Conservation (phyloP, 208 protist genomes). For the Acanthamoeba divionensis region DNA sequence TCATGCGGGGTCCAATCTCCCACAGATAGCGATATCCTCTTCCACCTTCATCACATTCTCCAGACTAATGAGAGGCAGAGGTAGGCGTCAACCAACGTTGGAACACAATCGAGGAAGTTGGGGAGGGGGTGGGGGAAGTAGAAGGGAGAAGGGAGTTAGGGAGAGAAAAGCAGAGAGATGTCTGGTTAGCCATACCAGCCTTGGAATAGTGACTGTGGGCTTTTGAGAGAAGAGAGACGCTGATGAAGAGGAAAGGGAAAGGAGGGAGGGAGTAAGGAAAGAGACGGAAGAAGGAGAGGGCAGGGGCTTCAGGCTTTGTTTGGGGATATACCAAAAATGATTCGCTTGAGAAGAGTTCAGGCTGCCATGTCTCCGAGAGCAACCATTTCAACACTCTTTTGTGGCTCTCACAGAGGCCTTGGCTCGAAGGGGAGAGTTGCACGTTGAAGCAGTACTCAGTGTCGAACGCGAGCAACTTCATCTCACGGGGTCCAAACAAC, state of each 20-base stretch:
- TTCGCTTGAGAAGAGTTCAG: conserved; percentile 49
- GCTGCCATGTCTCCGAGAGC: conserved; percentile 76
- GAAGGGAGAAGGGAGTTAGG: not conserved
- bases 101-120: too few species aligned
- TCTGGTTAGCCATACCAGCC: too few species aligned
- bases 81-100: too few species aligned
- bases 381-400: conserved; percentile 61
- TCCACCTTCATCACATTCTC: too few species aligned
- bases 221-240: not conserved
- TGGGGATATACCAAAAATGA: not conserved
- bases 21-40: not conserved
- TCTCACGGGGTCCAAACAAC: not conserved
- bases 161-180: not conserved
- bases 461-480: conserved; percentile 34
- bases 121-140: not conserved
- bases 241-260: not conserved
- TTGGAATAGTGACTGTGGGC: too few species aligned
- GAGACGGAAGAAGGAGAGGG: too few species aligned
- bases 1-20: conserved; percentile 81
- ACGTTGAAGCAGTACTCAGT: conserved; percentile 76
- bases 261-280: too few species aligned
- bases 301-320: too few species aligned
- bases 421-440: not conserved
- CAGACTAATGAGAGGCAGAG: too few species aligned
- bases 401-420: conserved; percentile 44